Evolutionary conservation across 164 flowering plant species (phyloP).

Genomic region (Kalanchoe fedtschenkoi): DNA sequence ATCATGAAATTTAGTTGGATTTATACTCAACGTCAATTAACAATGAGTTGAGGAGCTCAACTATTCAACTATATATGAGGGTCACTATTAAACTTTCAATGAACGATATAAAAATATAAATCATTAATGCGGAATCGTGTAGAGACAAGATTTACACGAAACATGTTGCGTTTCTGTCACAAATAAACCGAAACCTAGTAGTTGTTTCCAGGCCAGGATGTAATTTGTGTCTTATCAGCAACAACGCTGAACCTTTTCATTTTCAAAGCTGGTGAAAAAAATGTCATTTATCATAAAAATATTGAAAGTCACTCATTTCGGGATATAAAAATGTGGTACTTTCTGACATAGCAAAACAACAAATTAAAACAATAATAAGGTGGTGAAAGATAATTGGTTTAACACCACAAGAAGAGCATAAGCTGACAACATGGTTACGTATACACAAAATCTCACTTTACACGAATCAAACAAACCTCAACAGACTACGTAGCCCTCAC

Average conservation of each 20-base stretch:
- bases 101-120: no score
- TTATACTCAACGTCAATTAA: no score
- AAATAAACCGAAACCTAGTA: neutral
- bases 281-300: neutral
- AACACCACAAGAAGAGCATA: neutral
- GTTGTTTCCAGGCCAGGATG: no score
- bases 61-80: no score
- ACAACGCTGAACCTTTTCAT: neutral
- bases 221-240: neutral
- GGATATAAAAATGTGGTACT: neutral
- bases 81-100: no score
- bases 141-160: neutral
- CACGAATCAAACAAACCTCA: constrained; percentile 6
- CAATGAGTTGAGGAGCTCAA: no score
- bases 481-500: neutral
- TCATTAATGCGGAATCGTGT: no score
- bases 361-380: neutral
- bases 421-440: constrained; percentile 5
- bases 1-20: no score
- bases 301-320: neutral
- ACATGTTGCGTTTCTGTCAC: neutral
- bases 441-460: constrained; percentile 4
- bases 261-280: neutral
- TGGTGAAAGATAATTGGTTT: constrained; percentile 2
- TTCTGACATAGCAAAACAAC: constrained; percentile 1